A percentile compares a stretch with the other conserved stretches of the same genome.
These are phyloP conservation scores for Termitomyces sp. DNA, from an alignment of 768 basidiomycete species.

Conservation along the genomic window DNA sequence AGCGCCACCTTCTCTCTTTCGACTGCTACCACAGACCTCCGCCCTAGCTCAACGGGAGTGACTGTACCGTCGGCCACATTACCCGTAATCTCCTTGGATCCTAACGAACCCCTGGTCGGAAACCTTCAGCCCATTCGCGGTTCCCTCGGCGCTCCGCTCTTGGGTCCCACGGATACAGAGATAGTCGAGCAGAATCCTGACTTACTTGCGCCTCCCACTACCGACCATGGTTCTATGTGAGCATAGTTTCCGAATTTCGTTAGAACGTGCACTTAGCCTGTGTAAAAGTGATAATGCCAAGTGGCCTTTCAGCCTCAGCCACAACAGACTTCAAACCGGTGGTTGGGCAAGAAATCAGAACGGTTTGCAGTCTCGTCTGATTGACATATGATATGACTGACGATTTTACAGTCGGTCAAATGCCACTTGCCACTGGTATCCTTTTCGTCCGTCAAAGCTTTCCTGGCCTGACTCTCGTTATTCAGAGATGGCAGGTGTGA, in stretches of 20 bases:
- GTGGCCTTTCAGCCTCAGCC: slow-evolving; percentile 53
- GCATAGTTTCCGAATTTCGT: slow-evolving; percentile 10
- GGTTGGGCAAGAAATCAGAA: slow-evolving; percentile 60
- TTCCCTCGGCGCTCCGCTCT: slow-evolving; percentile 31
- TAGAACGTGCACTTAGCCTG: neutral
- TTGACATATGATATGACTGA: neutral
- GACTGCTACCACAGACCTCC: neutral
- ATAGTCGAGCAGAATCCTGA: slow-evolving; percentile 41
- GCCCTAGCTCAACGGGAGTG: slow-evolving; percentile 14
- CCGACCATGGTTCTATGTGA: slow-evolving; percentile 38
- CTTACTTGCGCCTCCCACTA: slow-evolving; percentile 37
- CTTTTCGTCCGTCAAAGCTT: neutral
- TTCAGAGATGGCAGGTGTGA: slow-evolving; percentile 39
- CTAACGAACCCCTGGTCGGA: slow-evolving; percentile 34
- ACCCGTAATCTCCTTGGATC: slow-evolving; percentile 32
- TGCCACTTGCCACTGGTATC: slow-evolving; percentile 47
- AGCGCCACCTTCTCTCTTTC: neutral
- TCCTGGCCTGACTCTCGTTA: neutral
- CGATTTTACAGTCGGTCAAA: slow-evolving; percentile 26
- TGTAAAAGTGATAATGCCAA: slow-evolving; percentile 39
- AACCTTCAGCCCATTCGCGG: slow-evolving; percentile 32
- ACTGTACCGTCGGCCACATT: slow-evolving; percentile 34
- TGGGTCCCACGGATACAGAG: slow-evolving; percentile 35
- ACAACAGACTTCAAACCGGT: slow-evolving; percentile 50
- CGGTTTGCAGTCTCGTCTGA: slow-evolving; percentile 21